phyloP scores from a whole-genome alignment of 2,329 filamentous ascomycete genomes.

The Penicillium polonicum region DNA sequence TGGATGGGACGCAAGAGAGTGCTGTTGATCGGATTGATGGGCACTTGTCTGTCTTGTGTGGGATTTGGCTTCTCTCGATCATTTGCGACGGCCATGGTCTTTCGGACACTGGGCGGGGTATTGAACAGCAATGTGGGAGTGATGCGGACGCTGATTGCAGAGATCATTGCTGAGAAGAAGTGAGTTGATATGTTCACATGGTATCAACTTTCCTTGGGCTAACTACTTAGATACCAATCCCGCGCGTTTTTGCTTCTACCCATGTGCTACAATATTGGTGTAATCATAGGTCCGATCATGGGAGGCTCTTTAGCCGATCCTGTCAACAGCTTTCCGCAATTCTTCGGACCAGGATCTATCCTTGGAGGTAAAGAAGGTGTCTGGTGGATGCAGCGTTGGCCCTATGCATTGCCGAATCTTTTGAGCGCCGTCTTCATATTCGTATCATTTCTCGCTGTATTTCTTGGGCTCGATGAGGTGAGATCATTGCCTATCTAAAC shows the following conservation, averaged over 20 bases:
- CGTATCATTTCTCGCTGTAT: slow-evolving; percentile 53
- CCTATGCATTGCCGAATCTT: slow-evolving; percentile 69
- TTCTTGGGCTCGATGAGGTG: slow-evolving; percentile 67
- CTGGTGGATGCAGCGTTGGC: slow-evolving; percentile 63
- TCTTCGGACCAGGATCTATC: slow-evolving; percentile 61
- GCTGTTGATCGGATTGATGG: slow-evolving; percentile 71
- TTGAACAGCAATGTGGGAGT: slow-evolving; percentile 73
- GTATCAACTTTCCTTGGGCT: background rate
- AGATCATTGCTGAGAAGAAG: slow-evolving; percentile 70
- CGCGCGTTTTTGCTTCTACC: slow-evolving; percentile 60
- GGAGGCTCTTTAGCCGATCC: slow-evolving; percentile 70
- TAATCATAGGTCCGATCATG: slow-evolving; percentile 59
- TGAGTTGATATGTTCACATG: slow-evolving; percentile 32
- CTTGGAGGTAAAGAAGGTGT: slow-evolving; percentile 60
- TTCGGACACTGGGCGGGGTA: slow-evolving; percentile 64
- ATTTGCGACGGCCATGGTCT: slow-evolving; percentile 63
- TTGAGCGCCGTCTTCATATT: slow-evolving; percentile 63
- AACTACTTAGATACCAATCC: slow-evolving; percentile 41
- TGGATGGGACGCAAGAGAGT: slow-evolving; percentile 72
- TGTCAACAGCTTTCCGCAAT: slow-evolving; percentile 56
- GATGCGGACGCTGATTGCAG: slow-evolving; percentile 71
- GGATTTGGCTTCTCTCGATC: slow-evolving; percentile 68
- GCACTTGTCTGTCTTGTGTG: slow-evolving; percentile 64
- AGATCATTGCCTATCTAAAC: slow-evolving; percentile 1
- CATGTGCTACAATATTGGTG: slow-evolving; percentile 69